These are phyloP conservation scores for Cyberlindnera nakhonratchasimensis DNA, from an alignment of 805 yeast species.

Conservation along the genomic window DNA sequence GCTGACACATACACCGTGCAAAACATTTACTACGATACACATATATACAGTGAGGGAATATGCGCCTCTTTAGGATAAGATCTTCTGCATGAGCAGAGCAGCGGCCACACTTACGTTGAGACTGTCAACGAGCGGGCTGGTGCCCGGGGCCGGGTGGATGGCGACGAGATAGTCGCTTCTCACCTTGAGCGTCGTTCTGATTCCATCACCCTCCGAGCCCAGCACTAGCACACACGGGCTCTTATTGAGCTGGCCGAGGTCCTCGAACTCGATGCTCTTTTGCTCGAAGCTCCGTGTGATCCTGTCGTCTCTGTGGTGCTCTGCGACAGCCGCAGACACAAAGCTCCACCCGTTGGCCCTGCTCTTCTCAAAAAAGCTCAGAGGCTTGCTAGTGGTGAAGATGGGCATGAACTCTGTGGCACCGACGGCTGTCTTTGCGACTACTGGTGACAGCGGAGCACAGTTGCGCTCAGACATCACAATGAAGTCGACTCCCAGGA, in stretches of 20 bases:
- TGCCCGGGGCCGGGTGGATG: constrained; percentile 31
- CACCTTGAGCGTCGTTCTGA: constrained; percentile 60
- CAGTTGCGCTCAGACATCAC: constrained; percentile 66
- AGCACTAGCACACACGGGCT: constrained; percentile 68
- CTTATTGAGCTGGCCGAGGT: constrained; percentile 42
- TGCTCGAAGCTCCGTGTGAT: constrained; percentile 29
- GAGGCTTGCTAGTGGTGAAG: constrained; percentile 53
- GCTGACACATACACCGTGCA: no score
- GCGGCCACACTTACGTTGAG: constrained; percentile 89
- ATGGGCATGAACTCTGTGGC: constrained; percentile 73
- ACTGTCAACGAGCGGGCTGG: constrained; percentile 56
- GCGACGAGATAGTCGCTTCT: constrained; percentile 48
- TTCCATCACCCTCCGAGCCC: constrained; percentile 86
- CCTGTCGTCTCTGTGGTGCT: constrained; percentile 31
- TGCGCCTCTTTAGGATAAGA: constrained; percentile 6
- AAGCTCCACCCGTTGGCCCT: constrained; percentile 63
- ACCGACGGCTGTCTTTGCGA: constrained; percentile 80
- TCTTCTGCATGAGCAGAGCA: constrained; percentile 52
- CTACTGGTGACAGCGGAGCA: constrained; percentile 73
- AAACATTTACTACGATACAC: no score
- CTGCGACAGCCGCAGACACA: constrained; percentile 51
- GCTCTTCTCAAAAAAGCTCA: constrained; percentile 56
- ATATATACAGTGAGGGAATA: no score
- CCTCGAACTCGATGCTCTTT: constrained; percentile 38
- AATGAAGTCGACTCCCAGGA: constrained; percentile 77